Conservation (phyloP, 768 basidiomycete species). For the Lactarius hatsudake region DNA sequence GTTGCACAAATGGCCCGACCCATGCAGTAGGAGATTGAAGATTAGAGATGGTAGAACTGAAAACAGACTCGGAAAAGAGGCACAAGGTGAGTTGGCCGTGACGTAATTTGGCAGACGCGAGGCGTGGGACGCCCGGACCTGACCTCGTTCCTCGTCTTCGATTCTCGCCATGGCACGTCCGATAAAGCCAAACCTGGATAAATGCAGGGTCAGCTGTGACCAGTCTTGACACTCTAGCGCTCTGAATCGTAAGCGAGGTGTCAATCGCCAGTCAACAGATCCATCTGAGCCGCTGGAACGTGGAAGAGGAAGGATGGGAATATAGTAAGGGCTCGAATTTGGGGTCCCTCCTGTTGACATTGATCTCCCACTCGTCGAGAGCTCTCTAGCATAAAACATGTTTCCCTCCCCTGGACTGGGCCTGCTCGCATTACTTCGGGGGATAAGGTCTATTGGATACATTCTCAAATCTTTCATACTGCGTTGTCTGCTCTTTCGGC, state of each 20-base stretch:
- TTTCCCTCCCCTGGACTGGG: neutral
- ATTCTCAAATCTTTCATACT: slow-evolving; percentile 7
- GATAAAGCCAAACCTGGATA: neutral
- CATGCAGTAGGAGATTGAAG: too few relatives aligned
- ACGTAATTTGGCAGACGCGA: too few relatives aligned
- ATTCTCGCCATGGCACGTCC: too few relatives aligned
- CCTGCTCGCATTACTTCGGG: neutral
- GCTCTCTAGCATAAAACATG: neutral
- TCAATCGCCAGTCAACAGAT: too few relatives aligned
- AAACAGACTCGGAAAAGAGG: too few relatives aligned
- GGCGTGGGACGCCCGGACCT: too few relatives aligned
- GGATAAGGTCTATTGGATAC: neutral
- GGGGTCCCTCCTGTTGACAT: neutral
- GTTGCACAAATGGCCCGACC: too few relatives aligned
- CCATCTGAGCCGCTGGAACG: too few relatives aligned
- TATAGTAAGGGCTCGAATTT: neutral
- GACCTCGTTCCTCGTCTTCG: too few relatives aligned
- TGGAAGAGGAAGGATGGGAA: neutral
- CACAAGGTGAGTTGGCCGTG: too few relatives aligned
- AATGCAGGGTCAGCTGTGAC: neutral
- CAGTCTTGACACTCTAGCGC: neutral
- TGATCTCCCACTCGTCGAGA: neutral
- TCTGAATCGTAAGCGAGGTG: neutral
- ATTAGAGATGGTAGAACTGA: too few relatives aligned
- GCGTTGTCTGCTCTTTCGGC: slow-evolving; percentile 3